Conservation (phyloP, 2,329 filamentous ascomycete species). For the Talaromyces marneffei region DNA sequence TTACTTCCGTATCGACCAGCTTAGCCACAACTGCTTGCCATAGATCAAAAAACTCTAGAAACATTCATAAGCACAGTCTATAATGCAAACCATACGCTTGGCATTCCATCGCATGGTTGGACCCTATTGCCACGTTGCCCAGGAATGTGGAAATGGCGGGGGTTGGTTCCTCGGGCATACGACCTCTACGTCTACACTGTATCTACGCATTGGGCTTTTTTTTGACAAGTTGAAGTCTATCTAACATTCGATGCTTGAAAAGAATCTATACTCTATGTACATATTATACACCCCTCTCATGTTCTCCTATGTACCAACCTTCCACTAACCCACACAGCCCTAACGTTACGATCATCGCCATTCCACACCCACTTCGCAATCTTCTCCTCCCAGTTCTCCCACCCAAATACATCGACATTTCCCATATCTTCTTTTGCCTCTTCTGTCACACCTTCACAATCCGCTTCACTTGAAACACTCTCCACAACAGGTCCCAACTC, state of each 20-base stretch:
- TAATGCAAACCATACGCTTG: neutral
- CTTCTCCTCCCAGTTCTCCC: constrained; percentile 80
- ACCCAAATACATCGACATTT: constrained; percentile 82
- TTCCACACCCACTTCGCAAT: constrained; percentile 93
- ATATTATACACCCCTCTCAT: constrained; percentile 34
- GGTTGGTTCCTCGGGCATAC: neutral
- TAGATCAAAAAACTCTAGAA: neutral
- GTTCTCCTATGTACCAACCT: constrained; percentile 63
- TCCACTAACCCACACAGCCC: constrained; percentile 83
- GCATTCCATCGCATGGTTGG: constrained; percentile 9
- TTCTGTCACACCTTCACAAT: constrained; percentile 13
- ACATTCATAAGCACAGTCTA: neutral
- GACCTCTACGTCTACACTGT: neutral
- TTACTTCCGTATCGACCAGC: neutral
- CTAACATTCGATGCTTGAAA: neutral
- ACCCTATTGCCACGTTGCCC: neutral
- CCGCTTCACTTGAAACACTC: constrained; percentile 8
- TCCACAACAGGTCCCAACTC: constrained; percentile 48
- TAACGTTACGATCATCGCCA: constrained; percentile 87
- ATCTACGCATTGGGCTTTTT: neutral
- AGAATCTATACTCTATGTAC: neutral
- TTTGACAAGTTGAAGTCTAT: neutral
- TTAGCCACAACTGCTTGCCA: neutral
- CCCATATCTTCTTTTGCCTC: constrained; percentile 42
- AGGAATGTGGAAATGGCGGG: neutral